Base-by-base conservation (phyloP, 2,329 filamentous ascomycete species). In the Fusarium poae region DNA sequence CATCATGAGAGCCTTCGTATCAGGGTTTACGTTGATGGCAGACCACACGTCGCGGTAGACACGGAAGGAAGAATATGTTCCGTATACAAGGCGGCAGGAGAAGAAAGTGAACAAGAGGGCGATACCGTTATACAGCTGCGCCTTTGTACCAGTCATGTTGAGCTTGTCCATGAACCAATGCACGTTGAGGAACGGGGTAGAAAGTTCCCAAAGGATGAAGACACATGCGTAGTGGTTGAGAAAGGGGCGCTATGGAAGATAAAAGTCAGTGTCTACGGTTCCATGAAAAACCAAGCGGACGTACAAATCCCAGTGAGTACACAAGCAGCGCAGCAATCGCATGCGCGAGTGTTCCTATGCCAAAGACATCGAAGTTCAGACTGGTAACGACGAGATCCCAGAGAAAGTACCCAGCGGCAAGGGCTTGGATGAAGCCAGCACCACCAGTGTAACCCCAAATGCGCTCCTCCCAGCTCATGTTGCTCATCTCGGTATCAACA, bases 121-220 rank as follows among this genome's bases (percentile, higher is more conserved):
- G 65, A 94, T 83, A 72, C 92, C 92, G 74, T 96, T 96, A 79
- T 92, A 89, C 29, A 94, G 85, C 81, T 96, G 93, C 25, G 88
- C 79, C 54, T 83, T 84, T 21, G 90, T 89, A 35, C 93, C 93
- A 1, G 93, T 96, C 84, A 93, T 89, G 74, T 88, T 86, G 62
- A 95, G 82, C 82, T 97, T 97, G 80, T 97, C 93, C 80, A 92
- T 92, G 82, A 96, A 96, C 93, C 93, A 97, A 83, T 97, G 93
- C 76, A 95, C 87, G 77, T 97, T 97, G 60, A 96, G 85, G 79
- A 96, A 94, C 10, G 92, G 92, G 6, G 91, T 92, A 27, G 92
- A 94, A 39, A 97, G 86, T 79, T 97, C 93, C 87, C 94, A 97
- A 61, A 96, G 89, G 74, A 97, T 92, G 79, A 97, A 97, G 62